Percentiles rank a stretch among this genome's conserved stretches.
These are phyloP conservation scores for Chlamydomonas reinhardtii DNA, from an alignment of 163 green algal genomes.

Conservation along the genomic window DNA sequence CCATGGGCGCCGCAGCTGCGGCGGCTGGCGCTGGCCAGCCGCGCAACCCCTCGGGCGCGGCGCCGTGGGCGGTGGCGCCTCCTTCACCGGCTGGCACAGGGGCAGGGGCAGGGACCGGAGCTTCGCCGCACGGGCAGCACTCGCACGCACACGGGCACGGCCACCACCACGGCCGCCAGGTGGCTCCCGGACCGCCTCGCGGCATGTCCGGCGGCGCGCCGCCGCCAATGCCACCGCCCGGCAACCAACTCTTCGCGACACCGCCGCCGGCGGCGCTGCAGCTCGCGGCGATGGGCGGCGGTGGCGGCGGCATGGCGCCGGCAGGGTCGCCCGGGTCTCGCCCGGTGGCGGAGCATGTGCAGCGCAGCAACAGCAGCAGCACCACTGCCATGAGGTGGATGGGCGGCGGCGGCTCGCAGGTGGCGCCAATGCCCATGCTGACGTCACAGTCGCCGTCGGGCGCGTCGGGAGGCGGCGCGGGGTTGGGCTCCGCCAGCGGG, in stretches of 20 bases:
- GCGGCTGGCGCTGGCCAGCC: background rate
- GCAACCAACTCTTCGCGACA: background rate
- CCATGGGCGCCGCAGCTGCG: too few species aligned
- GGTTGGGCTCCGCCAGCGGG: background rate
- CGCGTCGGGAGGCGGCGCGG: background rate
- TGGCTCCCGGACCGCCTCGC: background rate
- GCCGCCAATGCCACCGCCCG: background rate
- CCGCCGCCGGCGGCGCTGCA: background rate
- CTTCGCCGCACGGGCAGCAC: too few species aligned
- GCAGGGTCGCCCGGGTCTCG: background rate
- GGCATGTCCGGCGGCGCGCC: background rate
- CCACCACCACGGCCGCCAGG: too few species aligned
- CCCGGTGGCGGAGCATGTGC: conserved; percentile 22
- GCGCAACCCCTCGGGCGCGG: too few species aligned
- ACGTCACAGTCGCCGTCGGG: background rate
- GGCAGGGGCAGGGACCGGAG: too few species aligned
- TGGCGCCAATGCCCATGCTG: background rate
- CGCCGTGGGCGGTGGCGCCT: too few species aligned
- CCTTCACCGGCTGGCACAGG: too few species aligned
- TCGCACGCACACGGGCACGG: too few species aligned
- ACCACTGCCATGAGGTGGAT: background rate
- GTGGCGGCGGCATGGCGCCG: background rate
- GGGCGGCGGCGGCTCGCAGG: conserved; percentile 8
- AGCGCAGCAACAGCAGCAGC: conserved; percentile 12
- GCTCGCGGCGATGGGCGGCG: background rate